Conservation (phyloP, 768 basidiomycete genomes). For the Astraeus odoratus region DNA sequence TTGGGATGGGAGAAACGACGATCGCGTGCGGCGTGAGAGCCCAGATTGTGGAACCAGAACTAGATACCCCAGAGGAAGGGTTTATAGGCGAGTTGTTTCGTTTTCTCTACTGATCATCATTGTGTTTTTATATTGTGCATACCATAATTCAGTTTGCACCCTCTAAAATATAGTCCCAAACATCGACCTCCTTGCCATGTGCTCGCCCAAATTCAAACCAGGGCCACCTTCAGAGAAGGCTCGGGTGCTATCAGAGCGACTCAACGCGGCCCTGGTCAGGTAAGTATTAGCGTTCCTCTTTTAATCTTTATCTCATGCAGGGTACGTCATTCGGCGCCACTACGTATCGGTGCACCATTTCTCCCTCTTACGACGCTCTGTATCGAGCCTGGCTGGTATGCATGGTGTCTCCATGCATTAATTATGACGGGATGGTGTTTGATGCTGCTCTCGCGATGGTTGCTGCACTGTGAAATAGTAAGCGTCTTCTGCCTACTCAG, state of each 20-base stretch:
- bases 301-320: neutral
- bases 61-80: constrained; percentile 67
- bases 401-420: constrained; percentile 93
- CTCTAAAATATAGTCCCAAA: constrained; percentile 71
- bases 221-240: constrained; percentile 95
- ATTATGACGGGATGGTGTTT: constrained; percentile 94
- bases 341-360: constrained; percentile 49
- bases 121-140: no score
- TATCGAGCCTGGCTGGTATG: constrained; percentile 75
- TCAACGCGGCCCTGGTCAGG: constrained; percentile 75
- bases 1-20: constrained; percentile 88
- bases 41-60: constrained; percentile 86
- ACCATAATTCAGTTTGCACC: neutral
- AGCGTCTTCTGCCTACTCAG: no score
- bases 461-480: constrained; percentile 80
- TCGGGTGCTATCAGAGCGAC: constrained; percentile 77
- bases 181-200: constrained; percentile 88
- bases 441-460: constrained; percentile 89
- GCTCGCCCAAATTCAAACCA: constrained; percentile 89
- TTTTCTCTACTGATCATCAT: no score
- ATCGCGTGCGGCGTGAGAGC: constrained; percentile 95
- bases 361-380: constrained; percentile 64
- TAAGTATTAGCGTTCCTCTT: constrained; percentile 32
- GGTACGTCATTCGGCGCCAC: neutral
- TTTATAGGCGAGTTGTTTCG: constrained; percentile 78